Percentiles rank a stretch among this genome's conserved stretches.
Evolutionary conservation across 1,284 basidiomycete genomes (phyloP).

Genomic region (Ustilago trichophora): DNA sequence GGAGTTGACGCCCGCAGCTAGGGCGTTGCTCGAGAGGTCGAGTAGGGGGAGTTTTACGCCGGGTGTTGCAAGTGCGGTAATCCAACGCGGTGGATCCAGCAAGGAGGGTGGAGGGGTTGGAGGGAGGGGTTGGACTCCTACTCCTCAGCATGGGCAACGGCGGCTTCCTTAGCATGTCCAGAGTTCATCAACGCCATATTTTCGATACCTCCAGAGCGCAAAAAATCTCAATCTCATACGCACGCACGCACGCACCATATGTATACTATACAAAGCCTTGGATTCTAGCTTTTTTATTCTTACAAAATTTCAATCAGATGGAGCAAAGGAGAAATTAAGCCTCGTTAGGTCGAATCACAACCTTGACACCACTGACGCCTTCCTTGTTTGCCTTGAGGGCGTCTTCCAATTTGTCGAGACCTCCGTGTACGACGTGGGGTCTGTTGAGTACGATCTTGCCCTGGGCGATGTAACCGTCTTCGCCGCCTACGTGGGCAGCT

Average conservation of each 20-base stretch:
- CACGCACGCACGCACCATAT: no score
- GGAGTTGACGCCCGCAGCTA: constrained; percentile 30
- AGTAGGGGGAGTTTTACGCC: constrained; percentile 7
- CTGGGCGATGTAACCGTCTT: constrained; percentile 44
- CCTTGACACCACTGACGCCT: constrained; percentile 50
- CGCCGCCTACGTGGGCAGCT: constrained; percentile 37
- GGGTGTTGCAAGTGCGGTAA: neutral
- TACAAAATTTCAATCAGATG: no score
- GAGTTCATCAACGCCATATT: no score
- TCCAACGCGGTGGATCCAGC: no score
- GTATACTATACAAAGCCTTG: no score
- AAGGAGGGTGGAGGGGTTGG: neutral
- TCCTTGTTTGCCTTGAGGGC: constrained; percentile 48
- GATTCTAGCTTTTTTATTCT: no score
- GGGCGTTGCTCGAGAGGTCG: constrained; percentile 30
- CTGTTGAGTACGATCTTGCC: constrained; percentile 41
- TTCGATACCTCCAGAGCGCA: no score
- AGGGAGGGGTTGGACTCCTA: constrained; percentile 21
- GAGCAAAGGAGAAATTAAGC: constrained; percentile 27
- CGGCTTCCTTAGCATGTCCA: no score
- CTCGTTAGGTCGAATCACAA: constrained; percentile 44
- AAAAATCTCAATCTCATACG: no score
- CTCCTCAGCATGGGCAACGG: no score
- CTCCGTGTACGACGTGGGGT: constrained; percentile 38
- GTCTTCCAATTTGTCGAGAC: constrained; percentile 34